Evolutionary conservation across 2,329 filamentous ascomycete species (phyloP), one percentile per base, ranked within the genome.

Genomic region (Pestalotiopsis sp.): DNA sequence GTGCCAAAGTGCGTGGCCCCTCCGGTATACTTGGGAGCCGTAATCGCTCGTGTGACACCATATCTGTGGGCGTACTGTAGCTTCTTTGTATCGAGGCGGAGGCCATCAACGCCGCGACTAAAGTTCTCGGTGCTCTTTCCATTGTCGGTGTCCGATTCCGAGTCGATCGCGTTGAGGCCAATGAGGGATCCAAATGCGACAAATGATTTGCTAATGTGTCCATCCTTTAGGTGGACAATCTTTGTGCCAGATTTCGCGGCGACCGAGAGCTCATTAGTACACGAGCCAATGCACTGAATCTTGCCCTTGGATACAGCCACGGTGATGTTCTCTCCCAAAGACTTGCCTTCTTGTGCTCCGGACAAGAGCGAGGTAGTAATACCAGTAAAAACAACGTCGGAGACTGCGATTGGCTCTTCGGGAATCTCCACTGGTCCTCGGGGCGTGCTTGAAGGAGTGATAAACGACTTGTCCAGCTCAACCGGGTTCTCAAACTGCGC

Each of bases 141-240:
- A 69, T 88, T 88, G 70, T 88, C 86, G 0, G 85, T 87, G 60
- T 80, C 79, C 7, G 80, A 75, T 70, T 92, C 91, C 4, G 83
- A 83, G 68, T 87, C 85, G 66, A 93, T 92, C 66, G 88, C 90
- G 70, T 87, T 87, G 6, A 93, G 83, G 0, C 91, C 91, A 0
- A 93, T 79, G 1, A 81, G 81, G 3, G 88, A 87, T 1, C 69
- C 89, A 38, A 91, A 87, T 1, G 87, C 88, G 3, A 88, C 90
- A 70, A 92, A 85, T 0, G 88, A 82, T 5, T 85, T 82, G 5
- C 87, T 86, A n/a, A 92, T 74, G 73, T 91, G 84, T 1, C 90
- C 91, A 71, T 92, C 84, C 23, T 82, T 73, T 5, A 92, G 82
- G 6, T 80, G 67, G 31, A 92, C 76, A 1, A 81, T 75, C 61